Percentiles rank a stretch among this genome's conserved stretches.
Evolutionary conservation across 176 grass and related monocot genomes (phyloP).

Genomic region (Poa pratensis): DNA sequence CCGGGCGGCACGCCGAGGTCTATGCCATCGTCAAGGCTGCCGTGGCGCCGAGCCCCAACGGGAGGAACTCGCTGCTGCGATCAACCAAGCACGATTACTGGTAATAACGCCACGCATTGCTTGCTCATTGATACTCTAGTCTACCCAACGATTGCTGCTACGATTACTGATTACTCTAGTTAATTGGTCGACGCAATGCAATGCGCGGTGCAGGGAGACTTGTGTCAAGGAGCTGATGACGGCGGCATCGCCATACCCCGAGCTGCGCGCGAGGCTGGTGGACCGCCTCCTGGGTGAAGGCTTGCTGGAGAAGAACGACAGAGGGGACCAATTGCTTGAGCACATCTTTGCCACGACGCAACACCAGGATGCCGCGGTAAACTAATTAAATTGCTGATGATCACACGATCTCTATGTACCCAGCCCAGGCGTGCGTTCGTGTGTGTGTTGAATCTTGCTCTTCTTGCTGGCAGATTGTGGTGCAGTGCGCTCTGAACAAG

Average conservation of each 20-base stretch:
- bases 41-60: background rate
- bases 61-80: background rate
- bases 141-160: too few relatives aligned
- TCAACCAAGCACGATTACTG: background rate
- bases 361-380: constrained; percentile 24
- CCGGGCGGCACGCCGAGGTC: constrained; percentile 6
- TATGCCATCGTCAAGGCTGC: background rate
- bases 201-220: background rate
- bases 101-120: constrained; percentile 29
- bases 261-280: background rate
- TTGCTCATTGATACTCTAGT: background rate
- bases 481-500: background rate
- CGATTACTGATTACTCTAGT: too few relatives aligned
- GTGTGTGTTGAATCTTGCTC: background rate
- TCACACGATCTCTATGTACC: background rate
- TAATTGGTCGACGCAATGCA: background rate
- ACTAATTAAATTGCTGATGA: background rate
- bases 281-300: constrained; percentile 11
- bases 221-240: background rate
- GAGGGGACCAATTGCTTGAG: background rate
- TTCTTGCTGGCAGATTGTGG: background rate
- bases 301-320: background rate
- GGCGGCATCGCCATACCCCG: background rate
- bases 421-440: background rate
- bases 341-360: constrained; percentile 27